Percentiles rank a stretch among this genome's conserved stretches.
Evolutionary conservation across 805 yeast species (phyloP).

Genomic region (Monosporozyma siamensis): DNA sequence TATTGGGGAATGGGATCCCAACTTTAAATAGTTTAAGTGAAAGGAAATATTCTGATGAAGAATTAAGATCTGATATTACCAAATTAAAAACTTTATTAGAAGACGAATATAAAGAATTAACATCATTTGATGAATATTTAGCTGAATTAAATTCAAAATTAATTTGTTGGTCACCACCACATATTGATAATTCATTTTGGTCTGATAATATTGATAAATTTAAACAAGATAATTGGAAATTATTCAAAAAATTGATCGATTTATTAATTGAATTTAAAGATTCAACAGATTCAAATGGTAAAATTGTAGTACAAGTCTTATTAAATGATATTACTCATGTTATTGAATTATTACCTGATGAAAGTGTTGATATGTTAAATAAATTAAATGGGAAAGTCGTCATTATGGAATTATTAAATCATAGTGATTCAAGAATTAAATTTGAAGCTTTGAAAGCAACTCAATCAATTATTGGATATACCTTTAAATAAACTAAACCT

Average conservation of each 20-base stretch:
- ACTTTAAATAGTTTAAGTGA: slow-evolving; percentile 61
- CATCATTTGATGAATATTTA: slow-evolving; percentile 87
- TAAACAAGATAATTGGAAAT: slow-evolving; percentile 67
- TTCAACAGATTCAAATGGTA: slow-evolving; percentile 29
- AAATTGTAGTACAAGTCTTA: slow-evolving; percentile 45
- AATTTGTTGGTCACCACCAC: slow-evolving; percentile 88
- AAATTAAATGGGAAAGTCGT: slow-evolving; percentile 58
- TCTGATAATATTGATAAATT: slow-evolving; percentile 67
- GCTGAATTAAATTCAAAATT: slow-evolving; percentile 73
- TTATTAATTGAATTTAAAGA: slow-evolving; percentile 35
- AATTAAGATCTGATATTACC: slow-evolving; percentile 64
- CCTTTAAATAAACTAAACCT: slow-evolving; percentile 35
- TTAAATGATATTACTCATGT: slow-evolving; percentile 59
- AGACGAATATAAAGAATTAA: slow-evolving; percentile 65
- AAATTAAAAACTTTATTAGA: slow-evolving; percentile 50
- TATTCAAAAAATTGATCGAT: slow-evolving; percentile 51
- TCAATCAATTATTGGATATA: slow-evolving; percentile 83
- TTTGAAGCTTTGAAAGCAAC: slow-evolving; percentile 93
- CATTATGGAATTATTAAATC: slow-evolving; percentile 76
- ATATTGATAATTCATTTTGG: slow-evolving; percentile 84
- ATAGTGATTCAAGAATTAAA: slow-evolving; percentile 76
- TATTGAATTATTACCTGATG: slow-evolving; percentile 48
- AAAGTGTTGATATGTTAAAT: slow-evolving; percentile 44
- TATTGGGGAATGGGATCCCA: slow-evolving; percentile 68
- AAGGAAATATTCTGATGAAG: slow-evolving; percentile 93